phyloP scores from a whole-genome alignment of 495 filamentous ascomycete species.

The Penicillium waksmanii region DNA sequence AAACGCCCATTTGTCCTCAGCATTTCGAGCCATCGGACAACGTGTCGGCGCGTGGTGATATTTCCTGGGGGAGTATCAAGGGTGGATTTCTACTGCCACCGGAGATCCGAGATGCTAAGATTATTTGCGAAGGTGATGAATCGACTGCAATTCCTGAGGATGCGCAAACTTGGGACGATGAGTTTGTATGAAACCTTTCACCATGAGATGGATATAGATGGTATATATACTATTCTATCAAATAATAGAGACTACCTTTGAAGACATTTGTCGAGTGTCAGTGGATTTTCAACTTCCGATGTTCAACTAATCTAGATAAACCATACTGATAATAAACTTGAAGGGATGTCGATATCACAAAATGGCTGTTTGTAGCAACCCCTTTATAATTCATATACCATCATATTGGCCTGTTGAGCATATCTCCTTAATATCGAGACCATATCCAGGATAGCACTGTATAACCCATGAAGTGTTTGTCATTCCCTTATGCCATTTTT shows the following conservation, averaged over 20 bases:
- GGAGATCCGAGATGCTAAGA: conserved; percentile 18
- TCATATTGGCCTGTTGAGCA: no score
- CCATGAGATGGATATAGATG: not conserved
- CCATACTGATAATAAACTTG: no score
- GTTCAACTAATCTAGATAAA: no score
- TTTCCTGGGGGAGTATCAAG: conserved; percentile 18
- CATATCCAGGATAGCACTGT: no score
- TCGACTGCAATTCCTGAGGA: not conserved
- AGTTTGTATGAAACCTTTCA: not conserved
- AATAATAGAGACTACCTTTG: not conserved
- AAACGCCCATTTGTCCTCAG: conserved; percentile 17
- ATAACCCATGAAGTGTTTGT: no score
- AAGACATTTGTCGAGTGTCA: no score
- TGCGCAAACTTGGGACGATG: not conserved
- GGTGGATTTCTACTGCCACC: conserved; percentile 21
- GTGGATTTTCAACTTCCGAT: no score
- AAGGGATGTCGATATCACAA: no score
- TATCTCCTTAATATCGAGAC: no score
- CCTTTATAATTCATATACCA: no score
- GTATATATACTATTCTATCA: not conserved
- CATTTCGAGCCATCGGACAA: conserved; percentile 9
- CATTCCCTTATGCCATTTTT: no score
- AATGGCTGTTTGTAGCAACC: no score
- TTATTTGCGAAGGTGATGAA: conserved; percentile 14
- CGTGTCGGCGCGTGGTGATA: conserved; percentile 7